Evolutionary conservation across 805 yeast species (phyloP).

Genomic region (Candida taoyuanica): DNA sequence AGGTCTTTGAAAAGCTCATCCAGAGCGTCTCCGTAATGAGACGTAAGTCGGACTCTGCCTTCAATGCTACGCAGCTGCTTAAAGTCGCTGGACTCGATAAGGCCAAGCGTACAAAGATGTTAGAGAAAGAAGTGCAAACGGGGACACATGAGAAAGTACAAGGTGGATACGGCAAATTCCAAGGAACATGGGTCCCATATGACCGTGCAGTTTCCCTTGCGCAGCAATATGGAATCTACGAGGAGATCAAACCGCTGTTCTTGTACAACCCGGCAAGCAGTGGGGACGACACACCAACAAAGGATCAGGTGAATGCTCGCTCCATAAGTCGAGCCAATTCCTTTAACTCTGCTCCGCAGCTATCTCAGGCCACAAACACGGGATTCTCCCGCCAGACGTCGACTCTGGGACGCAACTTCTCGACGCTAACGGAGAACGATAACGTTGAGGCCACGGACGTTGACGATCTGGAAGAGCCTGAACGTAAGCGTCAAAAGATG

Average conservation of each 20-base stretch:
- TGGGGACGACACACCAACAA: slow-evolving; percentile 41
- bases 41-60: slow-evolving; percentile 70
- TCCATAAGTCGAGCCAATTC: slow-evolving; percentile 9
- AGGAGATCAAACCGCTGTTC: slow-evolving; percentile 61
- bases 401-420: slow-evolving; percentile 22
- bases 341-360: slow-evolving; percentile 1
- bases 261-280: slow-evolving; percentile 36
- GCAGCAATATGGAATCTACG: slow-evolving; percentile 53
- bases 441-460: slow-evolving; percentile 16
- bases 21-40: slow-evolving; percentile 74
- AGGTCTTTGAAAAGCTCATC: slow-evolving; percentile 73
- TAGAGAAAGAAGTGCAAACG: slow-evolving; percentile 69
- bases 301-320: slow-evolving; percentile 40
- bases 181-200: slow-evolving; percentile 84
- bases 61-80: slow-evolving; percentile 78
- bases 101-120: slow-evolving; percentile 67
- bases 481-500: slow-evolving; percentile 7
- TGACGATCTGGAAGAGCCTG: slow-evolving; percentile 4
- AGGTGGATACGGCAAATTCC: slow-evolving; percentile 82
- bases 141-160: slow-evolving; percentile 72
- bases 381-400: slow-evolving; percentile 24
- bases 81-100: slow-evolving; percentile 76
- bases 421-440: slow-evolving; percentile 32
- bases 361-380: slow-evolving; percentile 10
- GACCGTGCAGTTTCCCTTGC: slow-evolving; percentile 59